Evolutionary conservation across 805 yeast species (phyloP), one percentile per base, ranked within the genome.

Genomic region (Kluyveromyces dobzhanskii): DNA sequence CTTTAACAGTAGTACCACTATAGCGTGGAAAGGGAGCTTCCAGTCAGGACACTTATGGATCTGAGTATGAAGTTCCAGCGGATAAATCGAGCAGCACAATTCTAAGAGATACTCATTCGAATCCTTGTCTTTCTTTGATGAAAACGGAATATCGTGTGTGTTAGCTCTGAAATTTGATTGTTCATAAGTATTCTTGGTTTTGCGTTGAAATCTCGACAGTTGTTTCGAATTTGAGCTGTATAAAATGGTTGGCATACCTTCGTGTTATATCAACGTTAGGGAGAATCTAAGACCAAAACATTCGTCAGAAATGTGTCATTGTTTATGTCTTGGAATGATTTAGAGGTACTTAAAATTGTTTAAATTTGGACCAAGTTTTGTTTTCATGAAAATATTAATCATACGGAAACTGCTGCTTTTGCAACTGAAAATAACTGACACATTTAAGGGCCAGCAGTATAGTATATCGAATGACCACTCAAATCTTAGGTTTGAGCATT

Each of bases 211-310:
- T 34, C 47, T 50, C 8, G 57, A 52, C 11, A 57, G 47, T 11
- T 55, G 40, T 14, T 46, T 50, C 10, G 62, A 56, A 32, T 49
- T 59, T 10, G 60, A 50, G 36, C 55, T 57, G 39, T 59, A 59
- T 10, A 53, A 43, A 14, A 59, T 56, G 4, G 45, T 39, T 2
- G 54, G 42, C 57, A 53, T 54, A n/a, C n/a, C n/a, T n/a, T n/a
- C n/a, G n/a, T n/a, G n/a, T n/a, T n/a, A n/a, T n/a, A n/a, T n/a
- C n/a, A n/a, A n/a, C n/a, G n/a, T n/a, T n/a, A n/a, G n/a, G n/a
- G n/a, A n/a, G n/a, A n/a, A n/a, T n/a, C n/a, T n/a, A n/a, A n/a
- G n/a, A n/a, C n/a, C n/a, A n/a, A n/a, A n/a, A n/a, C n/a, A n/a
- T n/a, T n/a, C n/a, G n/a, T n/a, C n/a, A n/a, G n/a, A n/a, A n/a